Conservation (phyloP, 257 asterid species). For the Eucommia ulmoides region DNA sequence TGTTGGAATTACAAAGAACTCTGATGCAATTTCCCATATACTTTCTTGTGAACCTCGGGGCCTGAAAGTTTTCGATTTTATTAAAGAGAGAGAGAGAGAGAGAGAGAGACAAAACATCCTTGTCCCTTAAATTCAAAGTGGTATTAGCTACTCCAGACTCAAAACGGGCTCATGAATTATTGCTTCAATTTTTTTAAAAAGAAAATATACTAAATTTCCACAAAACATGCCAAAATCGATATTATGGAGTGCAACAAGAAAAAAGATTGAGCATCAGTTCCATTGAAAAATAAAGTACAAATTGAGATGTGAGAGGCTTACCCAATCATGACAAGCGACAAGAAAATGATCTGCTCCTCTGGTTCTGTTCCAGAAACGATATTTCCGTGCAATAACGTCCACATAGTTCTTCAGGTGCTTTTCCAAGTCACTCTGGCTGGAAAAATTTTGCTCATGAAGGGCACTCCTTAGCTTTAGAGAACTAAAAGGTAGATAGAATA, state of each 20-base stretch:
- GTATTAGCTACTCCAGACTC: no score
- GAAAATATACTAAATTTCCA: no score
- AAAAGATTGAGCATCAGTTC: not conserved
- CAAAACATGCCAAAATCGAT: no score
- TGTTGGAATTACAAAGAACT: slow-evolving; percentile 45
- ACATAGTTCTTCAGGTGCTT: slow-evolving; percentile 60
- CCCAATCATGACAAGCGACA: slow-evolving; percentile 97
- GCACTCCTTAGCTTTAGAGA: slow-evolving; percentile 52
- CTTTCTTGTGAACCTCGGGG: slow-evolving; percentile 30
- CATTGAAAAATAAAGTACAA: not conserved
- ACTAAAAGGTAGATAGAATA: slow-evolving; percentile 89
- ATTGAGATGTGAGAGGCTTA: slow-evolving; percentile 21
- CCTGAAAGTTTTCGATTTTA: slow-evolving; percentile 20
- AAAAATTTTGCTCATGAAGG: slow-evolving; percentile 64
- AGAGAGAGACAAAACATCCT: not conserved
- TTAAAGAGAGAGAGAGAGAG: no score
- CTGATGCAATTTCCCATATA: slow-evolving; percentile 26
- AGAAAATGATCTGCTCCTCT: slow-evolving; percentile 94
- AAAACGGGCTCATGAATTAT: no score
- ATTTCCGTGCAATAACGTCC: slow-evolving; percentile 64
- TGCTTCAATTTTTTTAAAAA: no score
- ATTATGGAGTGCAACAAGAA: no score
- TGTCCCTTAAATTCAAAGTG: not conserved
- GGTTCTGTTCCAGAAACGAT: slow-evolving; percentile 84
- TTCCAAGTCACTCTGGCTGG: slow-evolving; percentile 60